Conservation (phyloP, 106 monocot species). For the Platanthera guangdongensis region DNA sequence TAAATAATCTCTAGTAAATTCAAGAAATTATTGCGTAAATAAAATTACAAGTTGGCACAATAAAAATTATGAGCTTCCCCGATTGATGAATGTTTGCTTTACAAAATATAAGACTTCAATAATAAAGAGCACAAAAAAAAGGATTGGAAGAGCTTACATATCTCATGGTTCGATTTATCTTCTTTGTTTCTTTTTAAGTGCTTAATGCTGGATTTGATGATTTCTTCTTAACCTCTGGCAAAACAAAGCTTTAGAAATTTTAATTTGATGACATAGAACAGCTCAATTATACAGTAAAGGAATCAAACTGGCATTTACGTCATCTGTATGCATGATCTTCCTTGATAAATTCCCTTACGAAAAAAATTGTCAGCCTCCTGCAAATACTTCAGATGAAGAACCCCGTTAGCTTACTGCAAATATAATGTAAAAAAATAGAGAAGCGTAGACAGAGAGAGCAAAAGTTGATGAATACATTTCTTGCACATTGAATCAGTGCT, state of each 20-base stretch:
- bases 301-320: not conserved
- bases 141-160: not conserved
- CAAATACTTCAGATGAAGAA: not conserved
- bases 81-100: not conserved
- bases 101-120: not conserved
- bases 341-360: no score
- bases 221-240: constrained; percentile 10
- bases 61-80: no score
- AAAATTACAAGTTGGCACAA: no score
- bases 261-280: not conserved
- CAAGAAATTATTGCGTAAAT: no score
- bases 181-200: no score
- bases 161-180: not conserved
- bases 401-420: not conserved
- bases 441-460: not conserved
- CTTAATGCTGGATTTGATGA: not conserved
- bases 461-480: not conserved
- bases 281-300: constrained; percentile 14
- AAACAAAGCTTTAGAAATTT: constrained; percentile 19
- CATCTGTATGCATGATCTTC: not conserved
- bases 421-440: not conserved
- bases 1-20: no score
- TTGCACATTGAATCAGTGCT: constrained; percentile 38
- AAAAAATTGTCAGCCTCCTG: not conserved
- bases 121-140: not conserved